A percentile compares a stretch with the other conserved stretches of the same genome.
phyloP scores from a whole-genome alignment of 2,329 filamentous ascomycete species.

The Beauveria sp. region DNA sequence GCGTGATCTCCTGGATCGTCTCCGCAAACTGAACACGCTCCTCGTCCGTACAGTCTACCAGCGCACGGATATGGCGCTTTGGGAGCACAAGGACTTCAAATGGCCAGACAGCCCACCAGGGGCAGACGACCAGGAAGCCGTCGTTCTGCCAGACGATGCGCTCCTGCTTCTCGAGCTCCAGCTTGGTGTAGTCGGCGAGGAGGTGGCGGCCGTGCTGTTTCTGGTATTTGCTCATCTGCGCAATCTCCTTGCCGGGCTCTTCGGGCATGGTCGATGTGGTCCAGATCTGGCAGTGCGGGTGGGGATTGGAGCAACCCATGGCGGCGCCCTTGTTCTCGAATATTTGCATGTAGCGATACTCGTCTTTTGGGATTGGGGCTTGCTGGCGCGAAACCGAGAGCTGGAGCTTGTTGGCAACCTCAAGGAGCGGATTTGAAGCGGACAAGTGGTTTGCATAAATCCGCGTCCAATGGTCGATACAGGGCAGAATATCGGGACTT shows the following conservation, averaged over 20 bases:
- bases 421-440: constrained; percentile 55
- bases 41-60: constrained; percentile 68
- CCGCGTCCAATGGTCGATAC: constrained; percentile 84
- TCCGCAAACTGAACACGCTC: constrained; percentile 74
- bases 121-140: constrained; percentile 78
- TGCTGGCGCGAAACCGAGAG: constrained; percentile 30
- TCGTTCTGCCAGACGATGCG: constrained; percentile 84
- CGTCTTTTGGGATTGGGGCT: constrained; percentile 50
- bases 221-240: constrained; percentile 72
- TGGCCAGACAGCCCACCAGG: constrained; percentile 97
- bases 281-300: constrained; percentile 96
- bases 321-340: constrained; percentile 98
- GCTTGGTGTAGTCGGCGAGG: constrained; percentile 75
- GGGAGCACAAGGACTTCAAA: constrained; percentile 90
- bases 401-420: constrained; percentile 30
- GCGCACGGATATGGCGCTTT: constrained; percentile 72
- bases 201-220: constrained; percentile 66
- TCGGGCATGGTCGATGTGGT: constrained; percentile 86
- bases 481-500: constrained; percentile 66
- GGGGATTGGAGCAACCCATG: constrained; percentile 98
- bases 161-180: constrained; percentile 76
- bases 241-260: constrained; percentile 73
- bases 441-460: constrained; percentile 81
- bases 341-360: constrained; percentile 97
- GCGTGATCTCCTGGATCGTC: constrained; percentile 77